Conservation (phyloP, 768 basidiomycete species). For the Amanita jacksonii region DNA sequence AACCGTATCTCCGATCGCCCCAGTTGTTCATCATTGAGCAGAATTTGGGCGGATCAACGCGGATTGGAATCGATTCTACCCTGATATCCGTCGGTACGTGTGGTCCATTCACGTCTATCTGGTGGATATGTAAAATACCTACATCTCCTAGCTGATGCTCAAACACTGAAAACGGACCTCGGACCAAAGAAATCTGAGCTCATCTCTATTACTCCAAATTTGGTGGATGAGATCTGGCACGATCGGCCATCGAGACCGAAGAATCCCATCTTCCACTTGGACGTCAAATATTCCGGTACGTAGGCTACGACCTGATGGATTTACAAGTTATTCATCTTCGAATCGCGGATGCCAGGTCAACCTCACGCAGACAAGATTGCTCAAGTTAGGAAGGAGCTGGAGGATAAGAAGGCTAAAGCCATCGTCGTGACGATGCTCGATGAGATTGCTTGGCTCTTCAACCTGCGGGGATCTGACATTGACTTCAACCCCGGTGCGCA, state of each 20-base stretch:
- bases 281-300: conserved; percentile 64
- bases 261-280: conserved; percentile 58
- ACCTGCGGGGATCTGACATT: conserved; percentile 88
- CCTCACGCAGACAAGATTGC: conserved; percentile 57
- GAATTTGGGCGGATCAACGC: conserved; percentile 51
- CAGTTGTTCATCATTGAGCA: conserved; percentile 16
- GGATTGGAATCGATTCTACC: conserved; percentile 78
- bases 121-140: conserved; percentile 1
- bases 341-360: conserved; percentile 35
- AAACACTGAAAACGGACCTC: conserved; percentile 49
- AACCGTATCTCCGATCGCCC: background rate
- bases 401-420: conserved; percentile 55
- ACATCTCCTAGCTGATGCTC: conserved; percentile 47
- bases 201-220: conserved; percentile 58
- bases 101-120: background rate
- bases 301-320: conserved; percentile 4
- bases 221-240: conserved; percentile 75
- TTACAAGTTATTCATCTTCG: background rate
- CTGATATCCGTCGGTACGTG: conserved; percentile 56
- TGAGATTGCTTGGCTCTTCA: conserved; percentile 92
- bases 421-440: conserved; percentile 84
- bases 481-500: conserved; percentile 59
- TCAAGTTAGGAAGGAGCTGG: conserved; percentile 53
- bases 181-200: conserved; percentile 45
- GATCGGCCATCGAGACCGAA: conserved; percentile 61